Percentiles rank a stretch among this genome's conserved stretches.
These are phyloP conservation scores for Neonectria hederae DNA, from an alignment of 2,329 filamentous ascomycete genomes.

Conservation along the genomic window DNA sequence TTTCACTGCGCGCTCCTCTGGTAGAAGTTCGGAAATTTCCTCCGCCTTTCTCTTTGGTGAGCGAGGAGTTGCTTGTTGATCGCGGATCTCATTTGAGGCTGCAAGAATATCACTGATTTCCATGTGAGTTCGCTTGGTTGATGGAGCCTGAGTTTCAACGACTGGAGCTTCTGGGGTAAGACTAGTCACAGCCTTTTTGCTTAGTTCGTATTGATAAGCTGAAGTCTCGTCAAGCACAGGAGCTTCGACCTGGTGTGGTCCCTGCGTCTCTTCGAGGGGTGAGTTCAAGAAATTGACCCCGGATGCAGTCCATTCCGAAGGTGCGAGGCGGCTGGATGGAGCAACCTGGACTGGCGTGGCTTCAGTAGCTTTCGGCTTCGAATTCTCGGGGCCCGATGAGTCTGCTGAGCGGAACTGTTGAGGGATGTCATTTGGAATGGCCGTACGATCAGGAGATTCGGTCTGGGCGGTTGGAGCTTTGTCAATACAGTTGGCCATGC, in stretches of 20 bases:
- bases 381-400: background rate
- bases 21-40: constrained; percentile 38
- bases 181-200: constrained; percentile 34
- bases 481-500: constrained; percentile 7
- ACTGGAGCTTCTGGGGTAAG: background rate
- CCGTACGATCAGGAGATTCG: background rate
- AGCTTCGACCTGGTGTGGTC: background rate
- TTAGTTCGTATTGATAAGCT: constrained; percentile 44
- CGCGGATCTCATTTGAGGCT: background rate
- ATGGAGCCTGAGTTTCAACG: constrained; percentile 4
- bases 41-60: constrained; percentile 42
- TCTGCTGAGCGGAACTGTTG: background rate
- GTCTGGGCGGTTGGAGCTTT: background rate
- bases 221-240: constrained; percentile 42
- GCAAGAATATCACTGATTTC: constrained; percentile 16
- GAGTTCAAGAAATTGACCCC: constrained; percentile 48
- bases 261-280: constrained; percentile 15
- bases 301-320: constrained; percentile 40
- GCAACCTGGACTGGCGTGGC: background rate
- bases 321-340: background rate
- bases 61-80: constrained; percentile 3
- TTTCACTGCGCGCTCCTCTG: constrained; percentile 23
- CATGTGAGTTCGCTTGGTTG: constrained; percentile 8
- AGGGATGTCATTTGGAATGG: background rate
- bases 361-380: background rate